Evolutionary conservation across 2,329 filamentous ascomycete genomes (phyloP).

Genomic region (Raffaelea ambrosiae): DNA sequence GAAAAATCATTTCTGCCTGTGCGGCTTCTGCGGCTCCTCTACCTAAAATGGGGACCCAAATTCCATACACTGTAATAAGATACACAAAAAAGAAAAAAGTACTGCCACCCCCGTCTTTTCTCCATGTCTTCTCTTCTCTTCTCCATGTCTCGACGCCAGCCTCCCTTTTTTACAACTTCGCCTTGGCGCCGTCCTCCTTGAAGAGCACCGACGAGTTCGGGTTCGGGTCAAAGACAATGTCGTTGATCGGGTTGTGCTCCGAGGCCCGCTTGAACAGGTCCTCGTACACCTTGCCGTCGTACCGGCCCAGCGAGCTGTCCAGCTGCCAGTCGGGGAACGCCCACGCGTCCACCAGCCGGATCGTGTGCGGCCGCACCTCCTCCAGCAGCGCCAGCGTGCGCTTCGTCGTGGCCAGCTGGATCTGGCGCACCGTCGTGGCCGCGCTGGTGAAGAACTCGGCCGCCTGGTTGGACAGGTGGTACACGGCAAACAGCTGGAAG

Average conservation of each 20-base stretch:
- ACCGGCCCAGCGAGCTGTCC: constrained; percentile 60
- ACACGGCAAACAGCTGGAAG: constrained; percentile 72
- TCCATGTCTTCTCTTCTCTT: not conserved
- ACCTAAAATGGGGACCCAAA: no score
- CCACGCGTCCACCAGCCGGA: constrained; percentile 66
- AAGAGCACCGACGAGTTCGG: constrained; percentile 53
- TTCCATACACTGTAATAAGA: no score
- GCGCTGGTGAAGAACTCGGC: constrained; percentile 34
- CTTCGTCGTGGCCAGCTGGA: constrained; percentile 56
- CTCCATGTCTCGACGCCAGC: no score
- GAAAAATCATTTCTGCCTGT: no score
- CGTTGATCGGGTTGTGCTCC: constrained; percentile 65
- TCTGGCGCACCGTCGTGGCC: constrained; percentile 48
- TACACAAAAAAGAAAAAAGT: no score
- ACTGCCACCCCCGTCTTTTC: not conserved
- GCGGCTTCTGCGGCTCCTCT: no score
- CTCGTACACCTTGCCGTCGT: constrained; percentile 69
- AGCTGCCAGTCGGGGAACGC: constrained; percentile 72
- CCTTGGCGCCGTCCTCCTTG: not conserved
- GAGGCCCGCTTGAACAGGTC: constrained; percentile 67
- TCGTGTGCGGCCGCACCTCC: constrained; percentile 65
- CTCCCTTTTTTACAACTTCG: constrained; percentile 1
- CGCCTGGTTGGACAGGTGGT: constrained; percentile 54
- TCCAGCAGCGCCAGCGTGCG: constrained; percentile 61
- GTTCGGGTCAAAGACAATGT: constrained; percentile 63